Conservation (phyloP, 139 green algal genomes). For the Coccomyxa sp. region DNA sequence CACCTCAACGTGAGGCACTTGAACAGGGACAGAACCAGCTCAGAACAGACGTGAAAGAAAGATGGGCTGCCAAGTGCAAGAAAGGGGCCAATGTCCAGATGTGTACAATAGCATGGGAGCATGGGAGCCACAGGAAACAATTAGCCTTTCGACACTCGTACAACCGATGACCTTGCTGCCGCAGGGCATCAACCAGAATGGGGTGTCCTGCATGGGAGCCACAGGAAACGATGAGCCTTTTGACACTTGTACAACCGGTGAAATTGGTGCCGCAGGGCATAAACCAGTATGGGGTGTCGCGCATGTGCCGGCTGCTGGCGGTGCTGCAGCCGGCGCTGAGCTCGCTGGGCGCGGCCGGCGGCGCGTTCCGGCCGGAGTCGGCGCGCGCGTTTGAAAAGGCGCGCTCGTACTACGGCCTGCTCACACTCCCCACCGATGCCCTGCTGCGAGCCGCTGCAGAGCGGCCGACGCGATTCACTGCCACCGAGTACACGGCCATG, state of each 20-base stretch:
- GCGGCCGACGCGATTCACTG: constrained; percentile 41
- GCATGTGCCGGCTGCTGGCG: constrained; percentile 57
- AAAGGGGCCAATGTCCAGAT: too few relatives aligned
- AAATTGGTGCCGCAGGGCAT: constrained; percentile 27
- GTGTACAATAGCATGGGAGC: too few relatives aligned
- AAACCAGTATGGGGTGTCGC: constrained; percentile 51
- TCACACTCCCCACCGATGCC: constrained; percentile 38
- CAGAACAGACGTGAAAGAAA: too few relatives aligned
- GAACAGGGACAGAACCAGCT: too few relatives aligned
- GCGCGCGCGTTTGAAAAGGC: constrained; percentile 26
- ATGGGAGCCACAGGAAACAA: too few relatives aligned
- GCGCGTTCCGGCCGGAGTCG: constrained; percentile 13
- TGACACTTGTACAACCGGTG: too few relatives aligned
- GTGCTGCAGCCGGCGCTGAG: constrained; percentile 46
- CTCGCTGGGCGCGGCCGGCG: constrained; percentile 11
- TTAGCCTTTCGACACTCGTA: too few relatives aligned
- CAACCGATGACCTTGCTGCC: not conserved
- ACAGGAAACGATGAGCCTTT: too few relatives aligned
- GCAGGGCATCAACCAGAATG: constrained; percentile 47
- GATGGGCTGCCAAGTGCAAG: too few relatives aligned
- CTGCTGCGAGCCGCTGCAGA: constrained; percentile 43
- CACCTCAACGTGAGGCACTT: too few relatives aligned
- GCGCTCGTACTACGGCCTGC: constrained; percentile 2
- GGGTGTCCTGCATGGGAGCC: constrained; percentile 49
- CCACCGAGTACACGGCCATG: constrained; percentile 54